Percentiles rank a stretch among this genome's conserved stretches.
These are phyloP conservation scores for Bruguiera parviflora DNA, from an alignment of 345 rosid genomes.

Conservation along the genomic window DNA sequence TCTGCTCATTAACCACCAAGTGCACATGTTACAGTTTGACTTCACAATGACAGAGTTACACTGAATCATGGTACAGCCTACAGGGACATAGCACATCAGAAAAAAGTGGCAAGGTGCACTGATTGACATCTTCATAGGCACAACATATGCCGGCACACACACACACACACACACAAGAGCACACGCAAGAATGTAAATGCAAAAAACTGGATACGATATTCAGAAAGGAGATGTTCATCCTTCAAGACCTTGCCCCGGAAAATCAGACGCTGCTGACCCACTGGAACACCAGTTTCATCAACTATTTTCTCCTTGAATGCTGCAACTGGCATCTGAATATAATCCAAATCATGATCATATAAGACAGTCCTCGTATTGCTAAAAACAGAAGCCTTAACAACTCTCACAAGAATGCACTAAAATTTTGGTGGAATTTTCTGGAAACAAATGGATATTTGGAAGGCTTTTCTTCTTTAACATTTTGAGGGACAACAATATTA, in stretches of 20 bases:
- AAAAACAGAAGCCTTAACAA: neutral
- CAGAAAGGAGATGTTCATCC: conserved; percentile 85
- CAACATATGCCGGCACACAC: too few relatives aligned
- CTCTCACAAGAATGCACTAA: neutral
- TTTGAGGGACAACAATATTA: neutral
- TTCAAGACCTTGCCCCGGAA: conserved; percentile 88
- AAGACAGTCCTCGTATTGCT: neutral
- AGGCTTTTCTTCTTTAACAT: neutral
- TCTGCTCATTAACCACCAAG: too few relatives aligned
- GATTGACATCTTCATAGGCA: too few relatives aligned
- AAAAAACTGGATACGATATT: conserved; percentile 72
- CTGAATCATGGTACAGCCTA: too few relatives aligned
- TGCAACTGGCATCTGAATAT: conserved; percentile 64
- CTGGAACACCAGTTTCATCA: conserved; percentile 62
- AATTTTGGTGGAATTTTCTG: neutral
- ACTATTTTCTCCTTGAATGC: conserved; percentile 89
- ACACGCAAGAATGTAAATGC: neutral
- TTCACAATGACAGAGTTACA: too few relatives aligned
- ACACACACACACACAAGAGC: too few relatives aligned
- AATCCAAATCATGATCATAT: conserved; percentile 8
- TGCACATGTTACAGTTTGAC: too few relatives aligned
- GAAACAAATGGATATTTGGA: neutral
- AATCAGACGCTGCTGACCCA: conserved; percentile 84
- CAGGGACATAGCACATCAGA: too few relatives aligned
- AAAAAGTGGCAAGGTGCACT: too few relatives aligned